Percentiles rank a stretch among this genome's conserved stretches.
These are phyloP conservation scores for Fusarium proliferatum DNA, from an alignment of 2,329 filamentous ascomycete species.

Conservation along the genomic window DNA sequence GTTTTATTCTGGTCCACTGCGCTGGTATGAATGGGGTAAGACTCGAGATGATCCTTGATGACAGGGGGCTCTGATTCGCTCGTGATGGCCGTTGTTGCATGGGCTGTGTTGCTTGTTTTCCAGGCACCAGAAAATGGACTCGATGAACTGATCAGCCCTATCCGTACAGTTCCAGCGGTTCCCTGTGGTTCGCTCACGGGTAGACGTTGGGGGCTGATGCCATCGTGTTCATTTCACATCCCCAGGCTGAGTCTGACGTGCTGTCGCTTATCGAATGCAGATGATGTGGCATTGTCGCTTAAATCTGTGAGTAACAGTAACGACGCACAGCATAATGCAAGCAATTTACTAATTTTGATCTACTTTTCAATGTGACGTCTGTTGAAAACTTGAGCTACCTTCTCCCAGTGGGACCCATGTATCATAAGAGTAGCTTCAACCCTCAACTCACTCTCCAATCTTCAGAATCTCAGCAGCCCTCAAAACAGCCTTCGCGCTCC, in stretches of 20 bases:
- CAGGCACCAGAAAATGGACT: slow-evolving; percentile 38
- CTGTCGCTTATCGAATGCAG: neutral
- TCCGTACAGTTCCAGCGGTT: slow-evolving; percentile 9
- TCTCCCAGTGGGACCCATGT: too few species aligned
- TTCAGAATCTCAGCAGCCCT: slow-evolving; percentile 29
- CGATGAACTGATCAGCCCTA: slow-evolving; percentile 39
- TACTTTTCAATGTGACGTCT: too few species aligned
- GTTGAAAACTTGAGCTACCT: too few species aligned
- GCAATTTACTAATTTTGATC: accelerated
- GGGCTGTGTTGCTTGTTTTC: slow-evolving; percentile 42
- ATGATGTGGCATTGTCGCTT: neutral
- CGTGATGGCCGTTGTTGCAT: slow-evolving; percentile 48
- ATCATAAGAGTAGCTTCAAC: accelerated
- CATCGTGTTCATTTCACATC: neutral
- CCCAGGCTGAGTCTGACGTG: neutral
- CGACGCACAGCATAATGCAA: neutral
- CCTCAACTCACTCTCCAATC: neutral
- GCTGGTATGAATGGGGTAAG: slow-evolving; percentile 17
- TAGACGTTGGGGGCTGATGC: neutral
- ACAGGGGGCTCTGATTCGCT: slow-evolving; percentile 40
- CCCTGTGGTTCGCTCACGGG: neutral
- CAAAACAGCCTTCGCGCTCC: slow-evolving; percentile 30
- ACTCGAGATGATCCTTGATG: slow-evolving; percentile 19
- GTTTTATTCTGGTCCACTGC: slow-evolving; percentile 21
- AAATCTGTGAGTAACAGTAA: neutral